Percentiles rank a stretch among this genome's conserved stretches.
phyloP scores from a whole-genome alignment of 306 rosid genomes.

The Cucurbita maxima region DNA sequence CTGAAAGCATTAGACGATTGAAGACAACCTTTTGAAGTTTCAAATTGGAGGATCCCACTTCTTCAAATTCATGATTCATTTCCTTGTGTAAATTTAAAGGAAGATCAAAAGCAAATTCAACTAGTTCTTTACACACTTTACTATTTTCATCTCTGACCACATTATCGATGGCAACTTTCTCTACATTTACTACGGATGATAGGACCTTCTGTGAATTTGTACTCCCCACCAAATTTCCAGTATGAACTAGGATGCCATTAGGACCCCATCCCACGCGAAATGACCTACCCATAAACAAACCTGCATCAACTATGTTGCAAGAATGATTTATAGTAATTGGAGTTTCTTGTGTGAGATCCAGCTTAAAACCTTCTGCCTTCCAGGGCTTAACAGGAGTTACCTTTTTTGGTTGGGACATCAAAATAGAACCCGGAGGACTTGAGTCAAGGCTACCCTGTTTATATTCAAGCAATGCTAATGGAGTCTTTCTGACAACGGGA shows the following conservation, averaged over 20 bases:
- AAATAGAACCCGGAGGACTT: conserved; percentile 51
- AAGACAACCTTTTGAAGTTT: conserved; percentile 61
- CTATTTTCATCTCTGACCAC: conserved; percentile 73
- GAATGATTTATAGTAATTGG: conserved; percentile 45
- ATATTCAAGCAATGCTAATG: conserved; percentile 77
- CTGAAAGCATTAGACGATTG: conserved; percentile 44
- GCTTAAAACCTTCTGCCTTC: conserved; percentile 59
- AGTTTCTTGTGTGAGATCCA: conserved; percentile 63
- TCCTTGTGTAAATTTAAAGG: conserved; percentile 66
- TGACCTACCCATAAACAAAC: conserved; percentile 89
- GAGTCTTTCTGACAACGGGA: conserved; percentile 51
- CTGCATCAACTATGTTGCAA: conserved; percentile 78
- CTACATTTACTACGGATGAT: conserved; percentile 67
- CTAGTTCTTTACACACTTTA: conserved; percentile 56
- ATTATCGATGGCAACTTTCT: conserved; percentile 80
- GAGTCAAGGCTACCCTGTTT: conserved; percentile 65
- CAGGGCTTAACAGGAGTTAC: conserved; percentile 34
- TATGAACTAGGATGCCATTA: conserved; percentile 72
- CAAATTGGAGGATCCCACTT: conserved; percentile 53
- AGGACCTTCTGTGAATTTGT: conserved; percentile 29
- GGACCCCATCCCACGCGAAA: conserved; percentile 99
- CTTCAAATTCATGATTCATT: conserved; percentile 37
- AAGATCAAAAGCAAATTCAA: conserved; percentile 49
- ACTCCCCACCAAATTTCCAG: conserved; percentile 58
- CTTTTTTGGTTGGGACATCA: conserved; percentile 74